phyloP scores from a whole-genome alignment of 345 rosid genomes.

The Eucalyptus caleyi region DNA sequence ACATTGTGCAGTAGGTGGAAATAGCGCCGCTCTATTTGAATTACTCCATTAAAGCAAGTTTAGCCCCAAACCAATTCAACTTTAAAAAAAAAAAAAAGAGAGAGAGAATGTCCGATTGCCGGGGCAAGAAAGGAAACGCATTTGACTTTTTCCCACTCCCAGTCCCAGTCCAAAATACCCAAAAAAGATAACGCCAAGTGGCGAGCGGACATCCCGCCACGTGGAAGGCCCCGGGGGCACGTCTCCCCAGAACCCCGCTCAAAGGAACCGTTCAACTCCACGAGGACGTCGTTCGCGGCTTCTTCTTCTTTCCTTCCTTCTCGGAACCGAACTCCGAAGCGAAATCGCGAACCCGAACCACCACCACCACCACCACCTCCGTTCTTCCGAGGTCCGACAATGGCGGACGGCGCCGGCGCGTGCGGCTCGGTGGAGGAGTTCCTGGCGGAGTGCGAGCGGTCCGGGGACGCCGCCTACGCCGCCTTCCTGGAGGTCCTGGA shows the following conservation, averaged over 20 bases:
- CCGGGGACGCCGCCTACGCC: no score
- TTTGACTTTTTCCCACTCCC: neutral
- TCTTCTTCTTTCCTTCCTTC: neutral
- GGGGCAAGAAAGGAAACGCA: neutral
- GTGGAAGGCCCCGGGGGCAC: neutral
- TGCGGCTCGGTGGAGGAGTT: no score
- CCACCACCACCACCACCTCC: neutral
- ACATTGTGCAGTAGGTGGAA: no score
- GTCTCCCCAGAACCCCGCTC: neutral
- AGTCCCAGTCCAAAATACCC: neutral
- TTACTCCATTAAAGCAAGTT: no score
- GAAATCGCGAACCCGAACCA: neutral
- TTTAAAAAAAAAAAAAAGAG: no score
- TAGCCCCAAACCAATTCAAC: no score
- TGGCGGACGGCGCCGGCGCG: no score
- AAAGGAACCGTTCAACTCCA: neutral
- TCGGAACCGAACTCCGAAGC: no score
- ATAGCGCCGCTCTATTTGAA: no score
- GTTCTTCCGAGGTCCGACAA: no score
- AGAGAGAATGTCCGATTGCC: neutral
- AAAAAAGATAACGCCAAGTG: neutral
- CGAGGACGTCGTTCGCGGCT: neutral
- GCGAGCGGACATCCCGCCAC: neutral
- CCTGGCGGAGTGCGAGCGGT: no score
- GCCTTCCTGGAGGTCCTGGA: no score